Evolutionary conservation across 2,329 filamentous ascomycete genomes (phyloP).

Genomic region (Tolypocladium album): DNA sequence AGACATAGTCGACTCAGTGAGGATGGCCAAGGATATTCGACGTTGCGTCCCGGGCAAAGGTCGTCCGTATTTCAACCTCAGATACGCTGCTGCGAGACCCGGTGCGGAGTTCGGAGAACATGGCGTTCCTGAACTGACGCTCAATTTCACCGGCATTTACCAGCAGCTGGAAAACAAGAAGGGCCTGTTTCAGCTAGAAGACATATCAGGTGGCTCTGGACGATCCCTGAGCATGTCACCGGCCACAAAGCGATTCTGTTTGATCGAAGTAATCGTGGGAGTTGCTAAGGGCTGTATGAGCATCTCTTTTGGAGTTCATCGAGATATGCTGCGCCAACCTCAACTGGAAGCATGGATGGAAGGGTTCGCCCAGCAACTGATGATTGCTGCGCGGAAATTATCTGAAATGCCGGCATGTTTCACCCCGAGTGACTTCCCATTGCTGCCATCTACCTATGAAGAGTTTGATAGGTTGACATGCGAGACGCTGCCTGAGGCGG

Average conservation of each 20-base stretch:
- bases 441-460: not conserved
- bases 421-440: not conserved
- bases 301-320: not conserved
- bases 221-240: too few species aligned
- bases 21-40: too few species aligned
- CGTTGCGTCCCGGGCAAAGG: too few species aligned
- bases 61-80: too few species aligned
- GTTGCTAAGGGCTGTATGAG: not conserved
- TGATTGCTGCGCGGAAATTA: not conserved
- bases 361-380: not conserved
- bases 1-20: not conserved
- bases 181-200: not conserved
- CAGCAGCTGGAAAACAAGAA: not conserved
- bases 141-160: not conserved
- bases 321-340: not conserved
- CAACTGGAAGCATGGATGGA: not conserved
- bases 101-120: not conserved
- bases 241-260: not conserved
- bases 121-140: not conserved
- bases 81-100: not conserved
- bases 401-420: not conserved
- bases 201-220: not conserved
- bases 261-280: not conserved
- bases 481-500: not conserved
- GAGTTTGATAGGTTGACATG: not conserved